Base-by-base conservation (phyloP, 805 yeast genomes). In the Maudiozyma bulderi region DNA sequence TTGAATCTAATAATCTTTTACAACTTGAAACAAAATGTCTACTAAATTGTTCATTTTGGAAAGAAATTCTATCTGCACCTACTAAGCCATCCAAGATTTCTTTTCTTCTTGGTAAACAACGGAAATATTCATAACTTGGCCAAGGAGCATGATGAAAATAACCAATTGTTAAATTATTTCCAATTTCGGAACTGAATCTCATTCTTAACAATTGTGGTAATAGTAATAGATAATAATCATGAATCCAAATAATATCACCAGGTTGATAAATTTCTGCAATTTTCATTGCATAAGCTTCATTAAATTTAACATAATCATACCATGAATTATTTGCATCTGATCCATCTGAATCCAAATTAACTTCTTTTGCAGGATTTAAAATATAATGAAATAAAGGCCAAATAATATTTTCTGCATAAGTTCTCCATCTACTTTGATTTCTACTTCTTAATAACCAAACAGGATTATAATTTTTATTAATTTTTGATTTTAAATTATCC, bases 321-420 rank as follows among this genome's bases (percentile, higher is more conserved):
- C 83, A 81, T 95, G 95, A 89, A 44, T 77, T 74, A 43, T 80
- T 75, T 61, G 86, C 91, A 31, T 57, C 52, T 38, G 75, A 80
- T 32, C 76, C 73, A 5, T 41, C 35, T 15, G 44, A 45, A 28
- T 45, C 35, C 43, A 51, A 39, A 28, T 40, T 33, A 86, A 86
- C 61, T 28, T 84, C 84, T 2, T 81, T 75, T 0, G 84, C 77
- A 49, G 82, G 82, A 42, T 83, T 82, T 66, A 87, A 84, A 64
- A 93, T 88, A 69, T 93, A 93, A 62, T 93, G 99, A 67, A 91
- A 81, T 2, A 88, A 84, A 1, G 96, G 96, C 98, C 99, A 93
- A 31, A 93, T 71, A 20, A 83, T 82, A 57, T 84, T 80, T 62
- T 91, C 98, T 1, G 97, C 95, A 61, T 87, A 91, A 55, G 75